Evolutionary conservation across 192 early-diverging fungal genomes (phyloP).

Genomic region (Gigaspora rosea): DNA sequence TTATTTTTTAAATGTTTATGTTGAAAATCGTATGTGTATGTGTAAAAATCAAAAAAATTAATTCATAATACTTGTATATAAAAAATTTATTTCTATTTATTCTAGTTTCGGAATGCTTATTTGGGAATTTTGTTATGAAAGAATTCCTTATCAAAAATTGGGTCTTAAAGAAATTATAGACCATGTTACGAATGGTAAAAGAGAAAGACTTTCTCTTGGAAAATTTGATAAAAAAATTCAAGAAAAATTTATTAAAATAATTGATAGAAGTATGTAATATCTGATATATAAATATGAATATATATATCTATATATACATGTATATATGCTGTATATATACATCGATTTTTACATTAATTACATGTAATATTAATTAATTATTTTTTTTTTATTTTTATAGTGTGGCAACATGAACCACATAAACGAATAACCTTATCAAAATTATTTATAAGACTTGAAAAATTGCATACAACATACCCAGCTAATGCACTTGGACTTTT

Average conservation of each 20-base stretch:
- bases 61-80: too few relatives aligned
- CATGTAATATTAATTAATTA: too few relatives aligned
- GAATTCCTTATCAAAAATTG: background rate
- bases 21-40: too few relatives aligned
- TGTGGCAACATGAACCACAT: too few relatives aligned
- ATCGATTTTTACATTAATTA: too few relatives aligned
- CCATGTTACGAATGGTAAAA: conserved; percentile 2
- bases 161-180: background rate
- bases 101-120: conserved; percentile 21
- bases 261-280: background rate
- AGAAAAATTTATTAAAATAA: background rate
- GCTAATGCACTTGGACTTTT: background rate
- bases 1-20: background rate
- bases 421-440: too few relatives aligned
- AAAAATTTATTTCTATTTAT: background rate
- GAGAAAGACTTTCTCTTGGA: background rate
- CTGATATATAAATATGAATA: too few relatives aligned
- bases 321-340: too few relatives aligned
- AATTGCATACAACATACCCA: background rate
- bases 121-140: conserved; percentile 13
- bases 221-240: background rate
- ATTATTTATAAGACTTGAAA: too few relatives aligned
- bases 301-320: too few relatives aligned
- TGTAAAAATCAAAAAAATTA: background rate
- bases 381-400: too few relatives aligned